Evolutionary conservation across 2,329 filamentous ascomycete species (phyloP), one percentile per base, ranked within the genome.

Genomic region (Monosporascus sp.): DNA sequence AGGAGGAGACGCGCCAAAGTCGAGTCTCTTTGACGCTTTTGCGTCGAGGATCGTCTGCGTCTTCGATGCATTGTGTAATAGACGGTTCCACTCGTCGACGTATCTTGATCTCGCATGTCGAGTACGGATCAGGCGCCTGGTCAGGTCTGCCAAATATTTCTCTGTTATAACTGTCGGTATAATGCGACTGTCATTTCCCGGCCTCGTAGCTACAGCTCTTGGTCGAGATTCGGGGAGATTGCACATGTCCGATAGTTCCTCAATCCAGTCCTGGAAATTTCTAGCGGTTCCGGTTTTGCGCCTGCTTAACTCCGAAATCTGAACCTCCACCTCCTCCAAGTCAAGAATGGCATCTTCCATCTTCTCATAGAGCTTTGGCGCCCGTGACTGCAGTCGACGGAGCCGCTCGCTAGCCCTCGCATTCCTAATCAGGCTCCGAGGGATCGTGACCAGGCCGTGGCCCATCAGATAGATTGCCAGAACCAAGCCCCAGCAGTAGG

Each of bases 391-490:
- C 37, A 97, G 76, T 37, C 88, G 79, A 56, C 86, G 85, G 47
- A 99, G 71, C 52, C 86, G 81, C 48, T 83, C 84, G 59, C 86
- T 88, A 46, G 92, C 83, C 65, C 86, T 91, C 35, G 91, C 87
- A 65, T 90, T 88, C 55, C 87, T 84, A 64, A 94, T 87, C 17
- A 99, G 76, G 38, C 82, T 83, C 59, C 93, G 81, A 1, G 94
- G 94, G 53, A 99, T 88, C 1, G 92, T 88, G 35, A 99, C 94
- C 26, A 99, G 78, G 7, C 94, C 94, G 70, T 99, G 94, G 7
- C 94, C 94, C 93, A 99, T 97, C 41, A 99, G 79, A 66, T 96
- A 97, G 57, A 99, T 96, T 46, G 92, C 94, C 50, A 97, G 78
- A 5, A 93, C 79, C 62, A 99, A 74, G 63, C 92, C 91, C 88